Base-by-base conservation (phyloP, 768 basidiomycete species). In the Gymnopilus dilepis region DNA sequence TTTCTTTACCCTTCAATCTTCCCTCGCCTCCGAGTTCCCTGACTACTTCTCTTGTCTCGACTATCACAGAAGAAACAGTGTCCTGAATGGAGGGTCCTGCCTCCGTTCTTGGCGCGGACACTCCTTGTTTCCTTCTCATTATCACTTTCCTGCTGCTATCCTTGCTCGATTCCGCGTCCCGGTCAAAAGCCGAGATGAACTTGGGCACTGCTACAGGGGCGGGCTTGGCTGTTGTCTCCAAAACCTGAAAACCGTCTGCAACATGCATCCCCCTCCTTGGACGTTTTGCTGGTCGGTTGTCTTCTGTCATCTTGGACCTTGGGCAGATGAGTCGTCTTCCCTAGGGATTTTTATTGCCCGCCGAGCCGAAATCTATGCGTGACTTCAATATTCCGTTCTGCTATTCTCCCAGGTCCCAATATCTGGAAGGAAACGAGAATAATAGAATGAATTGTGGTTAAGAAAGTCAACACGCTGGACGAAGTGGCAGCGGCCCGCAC, bases 171-270 rank as follows among this genome's bases (percentile, higher is more conserved):
- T 47, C 55, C 1, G 34, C 22, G 0, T 17, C 54, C n/a, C 52
- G 45, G 28, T 40, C 58, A 43, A 68, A 68, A 28, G 62, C 54
- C 30, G 64, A 64, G 5, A 60, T 8, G 37, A 65, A 68, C 0
- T 52, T 53, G 9, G 62, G 64, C 38, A 65, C 57, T 2, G 57
- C 30, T 9, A 60, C 50, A 33, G 57, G 41, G 19, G 56, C 58
- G 2, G 59, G 34, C 28, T 51, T 60, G 11, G 30, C 24, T n/a
- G 54, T 21, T 13, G 26, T 47, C 7, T 37, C n/a, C 17, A 52
- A n/a, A 45, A 6, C 13, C 47, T 50, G 28, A 12, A 69, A 69
- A 6, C 68, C 65, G n/a, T 69, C 65, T 33, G 68, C 51, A 12
- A 30, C 12, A 1, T 40, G 53, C 56, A 64, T 60, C 11, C 60